These are phyloP conservation scores for Hanseniaspora occidentalis DNA, from an alignment of 805 yeast species.

Conservation along the genomic window DNA sequence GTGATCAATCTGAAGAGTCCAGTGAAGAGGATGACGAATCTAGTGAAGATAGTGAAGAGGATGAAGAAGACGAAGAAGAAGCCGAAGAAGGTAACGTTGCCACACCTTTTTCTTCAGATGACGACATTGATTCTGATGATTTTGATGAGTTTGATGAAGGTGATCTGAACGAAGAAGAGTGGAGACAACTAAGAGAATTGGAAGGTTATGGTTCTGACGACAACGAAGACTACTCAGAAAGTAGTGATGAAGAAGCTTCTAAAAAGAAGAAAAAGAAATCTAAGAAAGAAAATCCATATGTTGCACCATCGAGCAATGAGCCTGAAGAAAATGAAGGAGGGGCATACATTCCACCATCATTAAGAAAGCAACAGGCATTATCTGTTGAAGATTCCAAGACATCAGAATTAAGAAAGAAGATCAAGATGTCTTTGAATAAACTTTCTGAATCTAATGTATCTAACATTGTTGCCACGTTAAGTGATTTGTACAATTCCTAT, in stretches of 20 bases:
- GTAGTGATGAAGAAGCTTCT: conserved; percentile 8
- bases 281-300: conserved; percentile 57
- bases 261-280: conserved; percentile 11
- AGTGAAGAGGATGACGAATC: conserved; percentile 23
- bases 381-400: conserved; percentile 31
- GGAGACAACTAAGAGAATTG: conserved; percentile 19
- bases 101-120: conserved; percentile 29
- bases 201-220: conserved; percentile 15
- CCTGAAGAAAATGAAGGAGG: conserved; percentile 10
- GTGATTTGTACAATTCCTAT: conserved; percentile 45
- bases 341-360: conserved; percentile 78
- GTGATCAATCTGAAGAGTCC: conserved; percentile 19
- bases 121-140: conserved; percentile 30
- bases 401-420: conserved; percentile 43
- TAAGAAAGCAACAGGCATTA: conserved; percentile 41
- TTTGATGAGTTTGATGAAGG: conserved; percentile 32
- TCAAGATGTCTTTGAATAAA: conserved; percentile 78
- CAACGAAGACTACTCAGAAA: conserved; percentile 20
- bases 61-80: conserved; percentile 16
- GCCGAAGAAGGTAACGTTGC: conserved; percentile 18
- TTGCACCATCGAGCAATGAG: conserved; percentile 37
- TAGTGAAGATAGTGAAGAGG: conserved; percentile 15
- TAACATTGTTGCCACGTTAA: conserved; percentile 57
- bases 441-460: conserved; percentile 79
- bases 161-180: conserved; percentile 26